Evolutionary conservation across 768 basidiomycete genomes (phyloP).

Genomic region (Crucibulum laeve): DNA sequence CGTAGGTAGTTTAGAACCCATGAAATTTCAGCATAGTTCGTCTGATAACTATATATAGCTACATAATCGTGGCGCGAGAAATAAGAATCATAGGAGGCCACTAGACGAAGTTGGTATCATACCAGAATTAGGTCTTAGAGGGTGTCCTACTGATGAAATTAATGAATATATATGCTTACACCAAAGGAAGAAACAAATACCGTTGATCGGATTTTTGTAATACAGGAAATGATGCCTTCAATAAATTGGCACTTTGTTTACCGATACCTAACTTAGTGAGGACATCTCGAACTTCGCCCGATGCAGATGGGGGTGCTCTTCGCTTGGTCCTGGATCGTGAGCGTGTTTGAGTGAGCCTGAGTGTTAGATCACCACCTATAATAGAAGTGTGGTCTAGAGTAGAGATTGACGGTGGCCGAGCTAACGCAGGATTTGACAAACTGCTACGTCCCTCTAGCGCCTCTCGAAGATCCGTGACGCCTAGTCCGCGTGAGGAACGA

Average conservation of each 20-base stretch:
- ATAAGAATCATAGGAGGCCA: too few relatives aligned
- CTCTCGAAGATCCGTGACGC: constrained; percentile 84
- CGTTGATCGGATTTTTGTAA: constrained; percentile 16
- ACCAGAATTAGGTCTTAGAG: neutral
- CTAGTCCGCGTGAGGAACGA: constrained; percentile 74
- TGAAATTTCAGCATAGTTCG: too few relatives aligned
- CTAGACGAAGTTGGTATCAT: too few relatives aligned
- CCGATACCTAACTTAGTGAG: constrained; percentile 81
- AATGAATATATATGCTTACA: too few relatives aligned
- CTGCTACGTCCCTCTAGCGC: constrained; percentile 84
- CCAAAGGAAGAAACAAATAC: too few relatives aligned
- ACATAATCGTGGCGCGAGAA: too few relatives aligned
- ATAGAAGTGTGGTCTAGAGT: constrained; percentile 67
- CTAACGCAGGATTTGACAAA: constrained; percentile 74
- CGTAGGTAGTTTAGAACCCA: too few relatives aligned
- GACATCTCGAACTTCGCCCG: constrained; percentile 77
- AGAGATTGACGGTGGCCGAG: constrained; percentile 67
- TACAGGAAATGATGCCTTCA: constrained; percentile 71
- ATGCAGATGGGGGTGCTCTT: constrained; percentile 41
- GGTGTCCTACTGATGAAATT: neutral
- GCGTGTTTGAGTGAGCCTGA: constrained; percentile 45
- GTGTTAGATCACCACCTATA: constrained; percentile 27
- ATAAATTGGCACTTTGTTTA: constrained; percentile 55
- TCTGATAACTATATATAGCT: too few relatives aligned
- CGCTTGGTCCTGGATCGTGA: constrained; percentile 50